Conservation (phyloP, 208 protist genomes). For the Acanthamoeba rhysodes region DNA sequence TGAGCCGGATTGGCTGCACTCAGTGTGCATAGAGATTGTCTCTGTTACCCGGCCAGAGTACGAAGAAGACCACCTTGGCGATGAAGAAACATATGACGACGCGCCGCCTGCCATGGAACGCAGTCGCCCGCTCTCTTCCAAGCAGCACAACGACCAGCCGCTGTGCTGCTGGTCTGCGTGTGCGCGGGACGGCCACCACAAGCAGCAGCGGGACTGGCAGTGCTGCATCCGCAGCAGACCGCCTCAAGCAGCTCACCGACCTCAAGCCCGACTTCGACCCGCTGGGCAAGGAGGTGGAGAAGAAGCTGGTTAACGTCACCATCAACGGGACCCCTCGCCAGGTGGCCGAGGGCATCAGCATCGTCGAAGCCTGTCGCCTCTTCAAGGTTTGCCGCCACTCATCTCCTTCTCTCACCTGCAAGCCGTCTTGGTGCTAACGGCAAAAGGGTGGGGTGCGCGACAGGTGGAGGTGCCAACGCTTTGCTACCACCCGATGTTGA, state of each 20-base stretch:
- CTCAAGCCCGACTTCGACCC: conserved; percentile 5
- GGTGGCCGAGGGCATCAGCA: conserved; percentile 10
- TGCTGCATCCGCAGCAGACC: not conserved
- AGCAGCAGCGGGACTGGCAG: not conserved
- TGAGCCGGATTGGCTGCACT: no score
- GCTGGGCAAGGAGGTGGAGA: not conserved
- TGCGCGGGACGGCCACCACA: not conserved
- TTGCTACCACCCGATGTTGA: conserved; percentile 79
- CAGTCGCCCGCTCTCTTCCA: not conserved
- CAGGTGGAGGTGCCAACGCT: conserved; percentile 78
- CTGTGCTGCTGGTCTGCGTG: not conserved
- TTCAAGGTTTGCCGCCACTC: not conserved
- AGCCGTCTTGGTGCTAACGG: not conserved
- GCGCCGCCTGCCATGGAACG: no score
- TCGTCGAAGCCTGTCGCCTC: conserved; percentile 7
- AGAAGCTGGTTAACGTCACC: conserved; percentile 41
- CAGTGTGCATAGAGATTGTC: no score
- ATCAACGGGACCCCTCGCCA: not conserved
- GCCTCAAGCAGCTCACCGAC: not conserved
- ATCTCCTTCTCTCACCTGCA: not conserved
- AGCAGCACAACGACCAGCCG: not conserved
- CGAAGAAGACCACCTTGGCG: no score
- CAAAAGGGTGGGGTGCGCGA: not conserved
- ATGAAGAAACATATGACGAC: no score
- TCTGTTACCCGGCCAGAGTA: no score